Base-by-base conservation (phyloP, 1,284 basidiomycete species). In the Sporisorium scitamineum region DNA sequence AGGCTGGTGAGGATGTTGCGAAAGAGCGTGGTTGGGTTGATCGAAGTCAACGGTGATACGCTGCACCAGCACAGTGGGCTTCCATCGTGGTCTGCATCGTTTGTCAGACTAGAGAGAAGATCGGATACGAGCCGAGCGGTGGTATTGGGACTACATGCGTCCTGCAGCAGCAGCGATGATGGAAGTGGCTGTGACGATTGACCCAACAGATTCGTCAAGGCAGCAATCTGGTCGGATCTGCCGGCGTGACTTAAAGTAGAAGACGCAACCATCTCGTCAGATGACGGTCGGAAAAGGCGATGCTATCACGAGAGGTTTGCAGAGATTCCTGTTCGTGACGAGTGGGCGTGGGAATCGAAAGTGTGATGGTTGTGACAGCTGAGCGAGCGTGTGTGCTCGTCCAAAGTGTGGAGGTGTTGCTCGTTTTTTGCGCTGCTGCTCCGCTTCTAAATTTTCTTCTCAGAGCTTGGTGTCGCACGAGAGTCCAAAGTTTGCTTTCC, bases 141-240 rank as follows among this genome's bases (percentile, higher is more conserved):
- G 13, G 65, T 66, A 57, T 57, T 63, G 20, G 76, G 76, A 29
- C 69, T 75, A 61, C 63, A 67, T n/a, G 76, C 66, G 42, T 78
- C 76, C 22, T 75, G 63, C 4, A 78, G 65, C 13, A 75, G 60
- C 11, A 78, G 26, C 18, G 72, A 69, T 4, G 71, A 24, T 6
- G 76, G 72, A 10, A 71, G 52, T 11, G 72, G 62, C 39, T 69
- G 69, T 1, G 50, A 37, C 4, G 76, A 39, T 50, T 68, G 60
- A 22, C 72, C 61, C 11, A 75, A 34, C 39, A 75, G 41, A 20
- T 32, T 58, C 11, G 53, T 67, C 13, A 75, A 48, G 4, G 72
- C 29, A 6, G 24, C 27, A 10, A 70, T 59, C 53, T 75, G 72
- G 16, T 56, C 55, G 24, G 55, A 29, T 52, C 72, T 58, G 27